phyloP scores from a whole-genome alignment of 2,329 filamentous ascomycete species.

The Penicillium sclerotigenum region DNA sequence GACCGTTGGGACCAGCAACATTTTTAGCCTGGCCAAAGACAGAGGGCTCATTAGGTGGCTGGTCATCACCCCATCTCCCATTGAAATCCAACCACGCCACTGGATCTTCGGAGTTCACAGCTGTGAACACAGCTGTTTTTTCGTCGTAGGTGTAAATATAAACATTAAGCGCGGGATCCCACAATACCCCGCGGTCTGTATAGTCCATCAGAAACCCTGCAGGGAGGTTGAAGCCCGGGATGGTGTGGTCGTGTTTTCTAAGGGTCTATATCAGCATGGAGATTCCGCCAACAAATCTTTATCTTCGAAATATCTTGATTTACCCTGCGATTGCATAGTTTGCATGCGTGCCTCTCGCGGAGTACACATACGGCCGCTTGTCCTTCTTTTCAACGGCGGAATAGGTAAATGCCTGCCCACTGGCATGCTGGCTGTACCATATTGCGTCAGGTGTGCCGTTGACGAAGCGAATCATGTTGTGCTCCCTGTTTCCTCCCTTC shows the following conservation, averaged over 20 bases:
- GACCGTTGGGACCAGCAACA: constrained; percentile 58
- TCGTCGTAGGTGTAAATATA: constrained; percentile 56
- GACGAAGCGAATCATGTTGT: constrained; percentile 64
- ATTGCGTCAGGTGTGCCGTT: constrained; percentile 54
- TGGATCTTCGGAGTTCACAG: constrained; percentile 49
- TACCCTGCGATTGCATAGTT: constrained; percentile 58
- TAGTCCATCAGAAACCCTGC: constrained; percentile 54
- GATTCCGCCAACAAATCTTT: not conserved
- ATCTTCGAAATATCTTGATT: too few relatives aligned
- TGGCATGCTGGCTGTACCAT: constrained; percentile 63
- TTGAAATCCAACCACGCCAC: constrained; percentile 55
- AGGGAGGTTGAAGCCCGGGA: constrained; percentile 59
- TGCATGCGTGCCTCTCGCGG: constrained; percentile 61
- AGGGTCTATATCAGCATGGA: not conserved
- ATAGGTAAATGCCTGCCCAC: constrained; percentile 63
- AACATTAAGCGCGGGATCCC: constrained; percentile 58
- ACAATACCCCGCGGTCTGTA: constrained; percentile 54
- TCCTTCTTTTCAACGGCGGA: constrained; percentile 53
- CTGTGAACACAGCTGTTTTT: constrained; percentile 42
- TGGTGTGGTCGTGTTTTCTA: constrained; percentile 60
- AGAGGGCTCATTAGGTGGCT: constrained; percentile 52
- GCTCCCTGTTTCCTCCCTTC: constrained; percentile 49
- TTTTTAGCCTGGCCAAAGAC: constrained; percentile 57
- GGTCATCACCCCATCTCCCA: constrained; percentile 62
- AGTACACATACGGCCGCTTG: constrained; percentile 56